Evolutionary conservation across 495 filamentous ascomycete genomes (phyloP), one percentile per base, ranked within the genome.

Genomic region (Neurospora tetrasperma): DNA sequence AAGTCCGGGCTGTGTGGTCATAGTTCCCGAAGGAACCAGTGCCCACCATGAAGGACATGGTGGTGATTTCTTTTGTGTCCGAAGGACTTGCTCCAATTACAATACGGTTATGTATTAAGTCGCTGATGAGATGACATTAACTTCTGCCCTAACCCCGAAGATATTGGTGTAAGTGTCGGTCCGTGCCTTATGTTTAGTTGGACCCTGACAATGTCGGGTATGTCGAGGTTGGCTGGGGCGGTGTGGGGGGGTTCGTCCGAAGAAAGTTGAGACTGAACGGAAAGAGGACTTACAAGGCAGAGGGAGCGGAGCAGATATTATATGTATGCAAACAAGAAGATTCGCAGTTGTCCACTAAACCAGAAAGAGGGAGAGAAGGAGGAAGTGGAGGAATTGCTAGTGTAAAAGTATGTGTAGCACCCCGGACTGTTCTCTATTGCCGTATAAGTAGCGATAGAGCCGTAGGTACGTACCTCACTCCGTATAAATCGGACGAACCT

Each of bases 41-140:
- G 73, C 82, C 83, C 48, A 80, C 83, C 48, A 80, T 74, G 48
- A 83, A 83, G 73, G 83, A 85, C 84, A 85, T 85, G 23, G 20
- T 39, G 31, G 69, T 75, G 43, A 1, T 54, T 20, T 20, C 9
- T 46, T 44, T 46, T 6, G 46, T 70, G 68, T 59, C 68, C 54
- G 14, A 66, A 8, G 12, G 27, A 35, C 54, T 35, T 31, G 54
- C 54, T 62, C 54, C 54, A 62, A 31, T 62, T 35, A 16, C 11
- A 62, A 62, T 35, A 35, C 12, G 54, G 20, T 7, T 59, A 27
- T 59, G 23, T 66, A 35, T 18, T 62, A 5, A 38, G 4, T 38
- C 27, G 54, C 9, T 16, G 54, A 62, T 66, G 54, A 66, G 54
- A 35, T 18, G 54, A 4, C 18, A 35, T 66, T 18, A 62, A 62